Evolutionary conservation across 2,329 filamentous ascomycete genomes (phyloP).

Genomic region (Penicillium glabrum): DNA sequence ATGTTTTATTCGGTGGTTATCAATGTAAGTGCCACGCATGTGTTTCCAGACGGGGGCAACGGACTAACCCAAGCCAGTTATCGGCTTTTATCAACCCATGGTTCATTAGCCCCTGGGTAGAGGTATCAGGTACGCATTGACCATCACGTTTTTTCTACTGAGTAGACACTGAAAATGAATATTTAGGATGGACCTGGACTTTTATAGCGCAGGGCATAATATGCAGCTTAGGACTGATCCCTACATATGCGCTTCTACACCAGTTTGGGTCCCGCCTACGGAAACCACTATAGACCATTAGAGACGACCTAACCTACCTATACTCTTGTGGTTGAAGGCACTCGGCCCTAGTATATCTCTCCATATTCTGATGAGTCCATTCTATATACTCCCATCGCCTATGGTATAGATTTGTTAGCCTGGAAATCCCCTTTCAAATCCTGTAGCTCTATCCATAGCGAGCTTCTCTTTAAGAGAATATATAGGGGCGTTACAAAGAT

Average conservation of each 20-base stretch:
- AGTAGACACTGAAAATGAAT: background rate
- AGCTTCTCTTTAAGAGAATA: no score
- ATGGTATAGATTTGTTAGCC: no score
- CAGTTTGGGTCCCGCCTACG: background rate
- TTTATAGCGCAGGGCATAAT: constrained; percentile 1
- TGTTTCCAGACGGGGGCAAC: background rate
- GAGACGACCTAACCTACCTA: background rate
- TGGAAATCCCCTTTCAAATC: no score
- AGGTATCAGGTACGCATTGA: constrained; percentile 1
- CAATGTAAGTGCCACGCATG: background rate
- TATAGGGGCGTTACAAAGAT: no score
- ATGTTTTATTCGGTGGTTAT: background rate
- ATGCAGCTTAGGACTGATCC: constrained; percentile 5
- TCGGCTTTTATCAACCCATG: constrained; percentile 3
- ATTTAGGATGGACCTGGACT: constrained; percentile 2
- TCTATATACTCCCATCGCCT: background rate
- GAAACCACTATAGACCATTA: background rate
- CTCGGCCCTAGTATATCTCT: background rate
- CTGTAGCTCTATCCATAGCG: no score
- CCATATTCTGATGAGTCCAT: background rate
- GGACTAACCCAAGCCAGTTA: background rate
- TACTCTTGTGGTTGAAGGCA: background rate
- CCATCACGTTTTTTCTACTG: background rate
- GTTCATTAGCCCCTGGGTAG: constrained; percentile 4
- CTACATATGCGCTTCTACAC: constrained; percentile 2